Base-by-base conservation (phyloP, 2,329 filamentous ascomycete genomes). In the Cytospora leucostoma region DNA sequence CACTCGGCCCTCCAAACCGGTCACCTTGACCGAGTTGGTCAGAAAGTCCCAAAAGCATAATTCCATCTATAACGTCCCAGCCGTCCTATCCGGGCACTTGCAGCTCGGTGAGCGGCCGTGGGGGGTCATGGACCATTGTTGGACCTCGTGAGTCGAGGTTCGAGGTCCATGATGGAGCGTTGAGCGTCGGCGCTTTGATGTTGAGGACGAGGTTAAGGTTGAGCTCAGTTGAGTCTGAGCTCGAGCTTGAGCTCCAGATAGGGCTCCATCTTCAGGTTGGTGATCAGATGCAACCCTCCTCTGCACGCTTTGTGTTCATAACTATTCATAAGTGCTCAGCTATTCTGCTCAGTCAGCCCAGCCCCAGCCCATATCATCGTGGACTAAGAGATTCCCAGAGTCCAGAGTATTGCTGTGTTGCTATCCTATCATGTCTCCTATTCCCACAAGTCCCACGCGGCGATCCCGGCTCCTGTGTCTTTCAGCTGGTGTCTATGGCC, bases 81-180 rank as follows among this genome's bases (percentile, higher is more conserved):
- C 58, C 58, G 50, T 61, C 38, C 58, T 40, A 61, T 11, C 58
- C 58, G 58, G 33, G 51, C 51, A 51, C 51, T 40, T 61, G 37
- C 38, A 37, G 19, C 6, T n/a, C 17, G 13, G 21, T 27, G 12
- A 52, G 15, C 19, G 21, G n/a, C 44, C 21, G 44, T 21, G n/a
- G 11, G n/a, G 27, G 27, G 27, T 2, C 27, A 3, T 27, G 27
- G 27, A 27, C 27, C 27, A 27, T 27, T 2, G 27, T 27, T 27
- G 27, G 27, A 27, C 27, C n/a, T n/a, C 27, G 27, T 27, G 27
- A 27, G 27, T 27, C 4, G 27, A 27, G 27, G 27, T 27, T 27
- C 4, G 27, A 27, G 27, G 27, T 27, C 27, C 27, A 27, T 3
- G 27, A 27, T 27, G 27, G 27, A 27, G 27, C 27, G 8, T 19